A percentile compares a stretch with the other conserved stretches of the same genome.
phyloP scores from a whole-genome alignment of 768 basidiomycete species.

The Mycena maculata region DNA sequence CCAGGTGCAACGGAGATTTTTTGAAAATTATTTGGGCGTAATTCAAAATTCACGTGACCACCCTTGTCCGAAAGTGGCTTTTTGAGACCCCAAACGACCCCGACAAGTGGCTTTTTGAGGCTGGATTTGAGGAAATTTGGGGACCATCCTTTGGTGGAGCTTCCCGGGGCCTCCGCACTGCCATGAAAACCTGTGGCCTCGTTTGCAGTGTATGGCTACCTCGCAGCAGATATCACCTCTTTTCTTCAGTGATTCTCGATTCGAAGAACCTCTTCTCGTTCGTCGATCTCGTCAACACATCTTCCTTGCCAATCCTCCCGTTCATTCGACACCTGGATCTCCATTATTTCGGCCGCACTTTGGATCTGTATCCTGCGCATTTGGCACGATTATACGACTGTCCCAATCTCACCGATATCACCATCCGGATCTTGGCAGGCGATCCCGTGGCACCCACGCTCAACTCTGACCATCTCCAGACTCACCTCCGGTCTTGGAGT shows the following conservation, averaged over 20 bases:
- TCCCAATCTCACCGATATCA: background rate
- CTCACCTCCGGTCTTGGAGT: background rate
- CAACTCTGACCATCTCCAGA: background rate
- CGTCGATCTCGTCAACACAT: background rate
- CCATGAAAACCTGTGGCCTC: background rate
- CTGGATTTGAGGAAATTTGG: too few species aligned
- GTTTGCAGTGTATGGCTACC: slow-evolving; percentile 1
- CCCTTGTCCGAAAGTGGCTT: too few species aligned
- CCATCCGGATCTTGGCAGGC: background rate
- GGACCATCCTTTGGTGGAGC: too few species aligned
- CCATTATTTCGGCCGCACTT: background rate
- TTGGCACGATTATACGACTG: background rate
- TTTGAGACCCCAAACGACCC: too few species aligned
- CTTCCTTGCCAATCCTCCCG: background rate
- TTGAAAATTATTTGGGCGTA: too few species aligned
- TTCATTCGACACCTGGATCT: background rate
- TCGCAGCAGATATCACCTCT: slow-evolving; percentile 10
- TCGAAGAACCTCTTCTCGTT: background rate
- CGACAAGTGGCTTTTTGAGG: too few species aligned
- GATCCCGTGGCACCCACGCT: background rate
- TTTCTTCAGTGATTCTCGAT: background rate
- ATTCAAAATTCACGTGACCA: too few species aligned
- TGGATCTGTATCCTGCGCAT: background rate
- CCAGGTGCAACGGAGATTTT: too few species aligned
- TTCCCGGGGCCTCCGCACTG: too few species aligned